Conservation (phyloP, 805 yeast species). For the Pichia kluyveri region DNA sequence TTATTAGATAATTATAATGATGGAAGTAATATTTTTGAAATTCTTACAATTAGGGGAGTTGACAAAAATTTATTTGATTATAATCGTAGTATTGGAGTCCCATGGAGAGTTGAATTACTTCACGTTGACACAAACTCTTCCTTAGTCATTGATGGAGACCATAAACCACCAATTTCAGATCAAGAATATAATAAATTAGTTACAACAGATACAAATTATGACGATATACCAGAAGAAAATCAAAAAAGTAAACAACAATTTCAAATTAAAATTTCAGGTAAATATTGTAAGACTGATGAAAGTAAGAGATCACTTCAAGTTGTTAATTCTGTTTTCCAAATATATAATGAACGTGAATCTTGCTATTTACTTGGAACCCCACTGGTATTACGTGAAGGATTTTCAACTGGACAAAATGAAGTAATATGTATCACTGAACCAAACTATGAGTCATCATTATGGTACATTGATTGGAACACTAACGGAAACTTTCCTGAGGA, state of each 20-base stretch:
- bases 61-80: constrained; percentile 31
- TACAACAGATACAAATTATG: constrained; percentile 23
- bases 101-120: constrained; percentile 53
- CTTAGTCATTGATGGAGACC: constrained; percentile 53
- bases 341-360: constrained; percentile 55
- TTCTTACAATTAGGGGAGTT: constrained; percentile 37
- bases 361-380: constrained; percentile 74
- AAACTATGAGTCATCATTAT: constrained; percentile 53
- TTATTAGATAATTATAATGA: constrained; percentile 55
- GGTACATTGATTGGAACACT: constrained; percentile 62
- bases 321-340: constrained; percentile 59
- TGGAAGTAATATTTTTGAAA: constrained; percentile 61
- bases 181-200: constrained; percentile 88
- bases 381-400: constrained; percentile 48
- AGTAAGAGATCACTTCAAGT: constrained; percentile 37
- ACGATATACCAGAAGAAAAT: not conserved
- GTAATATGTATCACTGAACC: constrained; percentile 79
- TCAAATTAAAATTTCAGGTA: constrained; percentile 43
- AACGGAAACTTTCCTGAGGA: constrained; percentile 39
- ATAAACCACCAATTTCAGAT: constrained; percentile 79
- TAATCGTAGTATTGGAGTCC: constrained; percentile 30
- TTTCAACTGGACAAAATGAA: constrained; percentile 81
- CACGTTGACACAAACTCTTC: constrained; percentile 63
- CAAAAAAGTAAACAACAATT: constrained; percentile 50
- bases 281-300: constrained; percentile 25